phyloP scores from a whole-genome alignment of 1,139 yeast genomes.

The Yamadazyma atmosphaerica region DNA sequence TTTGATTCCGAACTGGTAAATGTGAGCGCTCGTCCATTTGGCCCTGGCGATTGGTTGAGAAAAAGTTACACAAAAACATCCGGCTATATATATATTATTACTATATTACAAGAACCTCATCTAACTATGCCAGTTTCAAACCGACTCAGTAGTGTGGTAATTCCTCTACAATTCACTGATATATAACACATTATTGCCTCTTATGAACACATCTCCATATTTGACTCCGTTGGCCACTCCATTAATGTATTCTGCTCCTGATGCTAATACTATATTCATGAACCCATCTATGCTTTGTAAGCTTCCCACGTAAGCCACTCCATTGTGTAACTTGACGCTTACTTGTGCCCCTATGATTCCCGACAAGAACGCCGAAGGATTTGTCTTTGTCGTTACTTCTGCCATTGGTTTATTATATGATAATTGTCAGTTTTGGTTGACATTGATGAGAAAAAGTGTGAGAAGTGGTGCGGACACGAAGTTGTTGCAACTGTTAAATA shows the following conservation, averaged over 20 bases:
- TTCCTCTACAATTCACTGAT: too few relatives aligned
- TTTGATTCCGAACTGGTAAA: slow-evolving; percentile 11
- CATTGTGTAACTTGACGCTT: slow-evolving; percentile 81
- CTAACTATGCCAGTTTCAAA: too few relatives aligned
- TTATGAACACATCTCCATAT: slow-evolving; percentile 86
- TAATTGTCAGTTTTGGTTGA: not conserved
- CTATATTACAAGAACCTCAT: not conserved
- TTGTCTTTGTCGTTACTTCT: slow-evolving; percentile 27
- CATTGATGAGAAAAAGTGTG: not conserved
- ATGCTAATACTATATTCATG: slow-evolving; percentile 89
- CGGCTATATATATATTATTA: not conserved
- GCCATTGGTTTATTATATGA: slow-evolving; percentile 4
- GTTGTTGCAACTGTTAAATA: not conserved
- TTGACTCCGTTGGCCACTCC: slow-evolving; percentile 53
- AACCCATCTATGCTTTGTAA: slow-evolving; percentile 94
- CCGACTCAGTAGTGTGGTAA: too few relatives aligned
- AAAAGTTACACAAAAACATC: slow-evolving; percentile 12
- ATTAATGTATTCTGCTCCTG: slow-evolving; percentile 66
- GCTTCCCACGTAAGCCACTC: slow-evolving; percentile 73
- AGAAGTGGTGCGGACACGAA: not conserved
- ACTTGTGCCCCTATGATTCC: slow-evolving; percentile 80
- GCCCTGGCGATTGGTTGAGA: slow-evolving; percentile 15
- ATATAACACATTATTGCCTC: slow-evolving; percentile 81
- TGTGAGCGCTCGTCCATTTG: slow-evolving; percentile 9
- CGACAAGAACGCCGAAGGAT: slow-evolving; percentile 77